Percentiles rank a stretch among this genome's conserved stretches.
Evolutionary conservation across 2,329 filamentous ascomycete genomes (phyloP).

Genomic region (Aspergillus vadensis): DNA sequence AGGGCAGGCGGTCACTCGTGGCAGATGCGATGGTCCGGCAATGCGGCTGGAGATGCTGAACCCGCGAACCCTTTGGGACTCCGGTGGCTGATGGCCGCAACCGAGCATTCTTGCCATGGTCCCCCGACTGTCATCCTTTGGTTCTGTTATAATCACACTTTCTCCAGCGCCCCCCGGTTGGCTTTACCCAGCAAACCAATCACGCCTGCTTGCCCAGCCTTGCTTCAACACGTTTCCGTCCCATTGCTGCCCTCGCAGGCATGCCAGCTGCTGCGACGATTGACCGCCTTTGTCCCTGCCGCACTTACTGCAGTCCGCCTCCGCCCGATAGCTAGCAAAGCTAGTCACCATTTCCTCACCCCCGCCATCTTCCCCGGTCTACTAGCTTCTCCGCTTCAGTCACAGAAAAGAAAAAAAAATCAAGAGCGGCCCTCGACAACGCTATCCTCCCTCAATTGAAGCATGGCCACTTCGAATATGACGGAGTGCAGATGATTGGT

Average conservation of each 20-base stretch:
- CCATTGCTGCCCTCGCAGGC: neutral
- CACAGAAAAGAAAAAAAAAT: neutral
- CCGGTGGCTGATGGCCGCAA: constrained; percentile 2
- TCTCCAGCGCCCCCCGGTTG: neutral
- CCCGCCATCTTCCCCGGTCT: constrained; percentile 3
- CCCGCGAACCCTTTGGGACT: neutral
- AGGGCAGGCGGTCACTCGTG: neutral
- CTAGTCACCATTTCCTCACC: neutral
- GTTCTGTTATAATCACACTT: constrained; percentile 7
- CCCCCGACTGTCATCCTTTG: neutral
- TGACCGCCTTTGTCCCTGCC: constrained; percentile 3
- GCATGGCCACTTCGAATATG: neutral
- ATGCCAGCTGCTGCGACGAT: neutral
- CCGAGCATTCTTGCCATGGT: neutral
- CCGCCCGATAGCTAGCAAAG: neutral
- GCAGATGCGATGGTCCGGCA: neutral
- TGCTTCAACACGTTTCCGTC: neutral
- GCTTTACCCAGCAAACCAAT: neutral
- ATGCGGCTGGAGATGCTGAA: neutral
- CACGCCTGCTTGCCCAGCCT: neutral
- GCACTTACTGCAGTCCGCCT: neutral
- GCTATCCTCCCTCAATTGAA: neutral
- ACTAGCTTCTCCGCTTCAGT: constrained; percentile 1
- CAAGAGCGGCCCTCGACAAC: neutral
- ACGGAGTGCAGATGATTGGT: neutral